A percentile compares a stretch with the other conserved stretches of the same genome.
Conservation (phyloP, 192 early-diverging fungal species). For the Phlyctochytrium bullatum region DNA sequence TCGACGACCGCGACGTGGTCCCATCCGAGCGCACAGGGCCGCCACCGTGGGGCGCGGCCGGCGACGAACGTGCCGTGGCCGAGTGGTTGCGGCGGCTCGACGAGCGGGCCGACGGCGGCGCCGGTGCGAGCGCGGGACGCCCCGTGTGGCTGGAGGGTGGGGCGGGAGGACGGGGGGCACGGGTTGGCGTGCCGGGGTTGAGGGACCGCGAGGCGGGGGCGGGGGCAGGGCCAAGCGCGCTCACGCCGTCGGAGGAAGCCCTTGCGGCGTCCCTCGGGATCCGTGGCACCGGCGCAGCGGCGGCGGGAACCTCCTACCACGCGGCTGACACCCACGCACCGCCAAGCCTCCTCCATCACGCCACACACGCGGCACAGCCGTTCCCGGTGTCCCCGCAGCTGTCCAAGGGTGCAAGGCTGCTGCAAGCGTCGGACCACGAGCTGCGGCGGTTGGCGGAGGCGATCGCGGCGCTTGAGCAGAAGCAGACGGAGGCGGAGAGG, state of each 20-base stretch:
- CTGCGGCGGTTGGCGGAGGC: neutral
- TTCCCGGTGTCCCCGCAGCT: neutral
- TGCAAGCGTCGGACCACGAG: neutral
- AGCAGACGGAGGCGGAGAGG: neutral
- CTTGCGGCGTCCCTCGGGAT: neutral
- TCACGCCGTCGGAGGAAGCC: neutral
- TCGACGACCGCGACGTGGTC: slow-evolving; percentile 36
- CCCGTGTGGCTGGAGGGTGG: too few relatives aligned
- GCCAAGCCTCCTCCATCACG: too few relatives aligned
- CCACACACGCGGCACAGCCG: neutral
- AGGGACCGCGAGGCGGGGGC: too few relatives aligned
- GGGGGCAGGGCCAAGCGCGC: too few relatives aligned
- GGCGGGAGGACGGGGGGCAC: too few relatives aligned
- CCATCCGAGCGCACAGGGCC: slow-evolving; percentile 29
- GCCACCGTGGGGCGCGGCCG: neutral
- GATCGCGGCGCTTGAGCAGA: neutral
- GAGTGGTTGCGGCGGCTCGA: neutral
- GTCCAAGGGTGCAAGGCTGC: too few relatives aligned
- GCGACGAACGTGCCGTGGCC: neutral
- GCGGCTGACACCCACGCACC: neutral
- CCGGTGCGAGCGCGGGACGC: neutral
- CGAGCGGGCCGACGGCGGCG: too few relatives aligned
- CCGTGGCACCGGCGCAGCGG: neutral
- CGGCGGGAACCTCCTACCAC: neutral
- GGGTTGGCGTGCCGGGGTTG: neutral